These are phyloP conservation scores for Elsinoe australis DNA, from an alignment of 2,329 filamentous ascomycete genomes.

Conservation along the genomic window DNA sequence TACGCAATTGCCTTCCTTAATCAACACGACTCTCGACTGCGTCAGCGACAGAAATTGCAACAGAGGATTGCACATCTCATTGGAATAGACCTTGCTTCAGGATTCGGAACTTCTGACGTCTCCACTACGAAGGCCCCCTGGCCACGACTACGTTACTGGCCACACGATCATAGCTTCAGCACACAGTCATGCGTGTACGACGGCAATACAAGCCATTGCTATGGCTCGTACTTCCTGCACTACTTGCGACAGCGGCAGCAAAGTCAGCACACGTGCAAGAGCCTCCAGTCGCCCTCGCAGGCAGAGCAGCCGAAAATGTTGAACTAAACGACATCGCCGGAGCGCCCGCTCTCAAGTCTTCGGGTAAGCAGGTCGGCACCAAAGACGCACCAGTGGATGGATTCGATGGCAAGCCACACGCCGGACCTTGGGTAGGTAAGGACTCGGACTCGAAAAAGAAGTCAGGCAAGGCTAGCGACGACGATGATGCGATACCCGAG, in stretches of 20 bases:
- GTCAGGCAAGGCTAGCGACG: constrained; percentile 19
- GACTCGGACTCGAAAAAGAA: constrained; percentile 28
- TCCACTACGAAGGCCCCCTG: neutral
- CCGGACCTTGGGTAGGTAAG: constrained; percentile 67
- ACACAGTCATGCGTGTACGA: constrained; percentile 10
- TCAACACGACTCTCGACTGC: too few relatives aligned
- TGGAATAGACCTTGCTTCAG: neutral
- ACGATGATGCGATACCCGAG: constrained; percentile 29
- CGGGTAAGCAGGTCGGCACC: constrained; percentile 41
- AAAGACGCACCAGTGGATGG: constrained; percentile 88
- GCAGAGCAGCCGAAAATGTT: constrained; percentile 24
- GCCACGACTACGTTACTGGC: neutral
- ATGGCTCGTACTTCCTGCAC: constrained; percentile 9
- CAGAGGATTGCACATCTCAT: too few relatives aligned
- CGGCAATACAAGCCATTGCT: constrained; percentile 13
- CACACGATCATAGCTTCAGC: neutral
- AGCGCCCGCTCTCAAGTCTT: constrained; percentile 4
- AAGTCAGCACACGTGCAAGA: neutral
- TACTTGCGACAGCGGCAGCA: constrained; percentile 3
- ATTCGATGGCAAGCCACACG: constrained; percentile 86
- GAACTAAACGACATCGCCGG: constrained; percentile 24
- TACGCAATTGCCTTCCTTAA: too few relatives aligned
- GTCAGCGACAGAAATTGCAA: too few relatives aligned
- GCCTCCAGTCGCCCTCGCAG: constrained; percentile 18
- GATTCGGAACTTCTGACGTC: neutral